Base-by-base conservation (phyloP, 2,329 filamentous ascomycete genomes). In the Cercospora sojina region DNA sequence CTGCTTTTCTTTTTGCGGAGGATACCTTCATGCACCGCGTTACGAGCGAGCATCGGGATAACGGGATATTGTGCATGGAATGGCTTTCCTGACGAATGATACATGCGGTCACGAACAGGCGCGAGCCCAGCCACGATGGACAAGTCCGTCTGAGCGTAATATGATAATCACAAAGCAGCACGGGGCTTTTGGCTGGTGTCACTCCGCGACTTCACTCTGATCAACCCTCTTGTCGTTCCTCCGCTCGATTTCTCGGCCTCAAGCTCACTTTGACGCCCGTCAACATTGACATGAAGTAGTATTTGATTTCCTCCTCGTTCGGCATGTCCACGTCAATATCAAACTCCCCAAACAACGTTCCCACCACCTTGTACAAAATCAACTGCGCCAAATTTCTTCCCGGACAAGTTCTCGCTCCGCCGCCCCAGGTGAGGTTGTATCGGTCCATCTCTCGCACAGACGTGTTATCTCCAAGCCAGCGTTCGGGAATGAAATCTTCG, bases 401-500 rank as follows among this genome's bases (percentile, higher is more conserved):
- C 10, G 68, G 62, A 47, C 72, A 73, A 25, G 69, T 70, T 27
- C 72, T 63, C 7, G 65, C 62, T 27, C 72, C 72, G n/a, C 71
- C 72, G 9, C 72, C 72, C 47, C 67, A 73, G 16, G 66, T 69
- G 43, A 72, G 59, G 49, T 68, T 63, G 6, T 60, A 65, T 23
- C 66, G 38, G 29, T 73, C 70, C 55, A 72, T 63, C 12, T 69
- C 66, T 38, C 57, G 41, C 1, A 73, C 69, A 9, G 43, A 10
- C n/a, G 32, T 38, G n/a, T 23, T 51, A 3, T 72, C 66, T 20
- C 5, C 13, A 20, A 79, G 58, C 78, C 77, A 80, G 2, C 77
- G 67, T 63, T 79, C 77, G 0, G 78, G 78, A n/a, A 74, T 49
- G 67, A 78, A 79, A 1, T 65, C 61, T 29, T 77, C 76, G 5